Percentiles rank a stretch among this genome's conserved stretches.
Conservation (phyloP, 2,329 filamentous ascomycete genomes). For the Cladosporium halotolerans region DNA sequence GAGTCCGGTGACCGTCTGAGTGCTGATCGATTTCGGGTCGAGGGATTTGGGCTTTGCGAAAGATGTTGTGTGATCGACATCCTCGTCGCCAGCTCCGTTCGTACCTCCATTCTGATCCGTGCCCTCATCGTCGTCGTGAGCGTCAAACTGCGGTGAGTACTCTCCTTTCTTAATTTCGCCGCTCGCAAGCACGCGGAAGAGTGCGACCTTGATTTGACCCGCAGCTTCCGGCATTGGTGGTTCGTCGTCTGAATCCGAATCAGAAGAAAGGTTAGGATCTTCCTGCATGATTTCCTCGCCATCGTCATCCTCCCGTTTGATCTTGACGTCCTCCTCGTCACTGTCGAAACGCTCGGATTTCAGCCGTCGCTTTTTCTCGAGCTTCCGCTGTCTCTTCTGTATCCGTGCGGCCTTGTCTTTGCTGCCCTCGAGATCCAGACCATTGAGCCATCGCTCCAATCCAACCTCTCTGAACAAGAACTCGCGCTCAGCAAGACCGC, state of each 20-base stretch:
- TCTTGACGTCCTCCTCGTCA: conserved; percentile 42
- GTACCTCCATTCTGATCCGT: conserved; percentile 46
- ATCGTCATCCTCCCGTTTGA: conserved; percentile 43
- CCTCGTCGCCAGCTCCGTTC: conserved; percentile 62
- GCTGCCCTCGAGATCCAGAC: conserved; percentile 78
- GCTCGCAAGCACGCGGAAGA: conserved; percentile 90
- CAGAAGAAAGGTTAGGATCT: conserved; percentile 61
- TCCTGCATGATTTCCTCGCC: conserved; percentile 62
- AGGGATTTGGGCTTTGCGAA: conserved; percentile 95
- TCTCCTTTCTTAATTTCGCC: conserved; percentile 97
- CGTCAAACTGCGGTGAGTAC: conserved; percentile 95
- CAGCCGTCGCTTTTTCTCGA: conserved; percentile 82
- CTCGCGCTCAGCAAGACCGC: conserved; percentile 89
- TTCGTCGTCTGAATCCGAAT: conserved; percentile 70
- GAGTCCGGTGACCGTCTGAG: conserved; percentile 97
- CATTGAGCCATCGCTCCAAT: conserved; percentile 92
- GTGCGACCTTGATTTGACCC: conserved; percentile 94
- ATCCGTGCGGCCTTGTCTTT: conserved; percentile 75
- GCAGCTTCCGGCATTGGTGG: conserved; percentile 84
- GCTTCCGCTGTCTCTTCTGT: conserved; percentile 47
- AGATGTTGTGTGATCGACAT: conserved; percentile 93
- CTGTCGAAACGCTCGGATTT: conserved; percentile 49
- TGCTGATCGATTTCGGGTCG: conserved; percentile 95
- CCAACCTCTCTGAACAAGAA: conserved; percentile 97
- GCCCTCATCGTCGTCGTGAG: conserved; percentile 83